Evolutionary conservation across 2,329 filamentous ascomycete genomes (phyloP), one percentile per base, ranked within the genome.

Genomic region (Cadophora malorum): DNA sequence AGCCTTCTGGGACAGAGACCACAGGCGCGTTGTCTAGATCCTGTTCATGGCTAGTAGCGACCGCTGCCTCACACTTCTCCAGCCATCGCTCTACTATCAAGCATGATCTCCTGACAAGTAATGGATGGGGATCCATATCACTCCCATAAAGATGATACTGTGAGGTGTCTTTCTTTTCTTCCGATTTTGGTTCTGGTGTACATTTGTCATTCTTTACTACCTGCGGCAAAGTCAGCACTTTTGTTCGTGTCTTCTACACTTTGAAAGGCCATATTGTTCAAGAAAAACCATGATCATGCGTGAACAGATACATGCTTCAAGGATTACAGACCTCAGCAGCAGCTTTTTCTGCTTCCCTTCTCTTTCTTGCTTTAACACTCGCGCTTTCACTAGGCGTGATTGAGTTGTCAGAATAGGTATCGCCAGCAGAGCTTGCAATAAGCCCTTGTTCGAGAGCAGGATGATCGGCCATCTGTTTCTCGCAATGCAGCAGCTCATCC

Each of bases 1-100:
- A 16, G 7, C 55, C 55, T 58, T 50, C 58, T 14, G 28, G 19
- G 16, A 69, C 4, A 21, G 63, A 66, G 4, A 64, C 63, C 10
- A 65, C 8, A 16, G 67, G 67, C 14, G 10, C 38, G 16, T 53
- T 35, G 19, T 65, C 49, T 3, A 10, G 50, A 8, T 66, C 60
- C n/a, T 25, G 25, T 10, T 63, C n/a, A 6, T 58, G 6, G 8
- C 33, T 14, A 10, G n/a, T 41, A 28, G 33, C 38, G 10, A 61
- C 25, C 35, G 31, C 14, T 16, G 23, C 49, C 16, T 65, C 55
- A 35, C 61, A 65, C 1, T 53, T 31, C 14, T 47, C 31, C 35
- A 69, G 28, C 70, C 68, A 70, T 3, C 25, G 47, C 38, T 64
- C 53, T 19, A 70, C 68, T 1, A 58, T 60, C 4, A 41, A 6